Conservation (phyloP, 805 yeast genomes). For the Candida hungchunana region DNA sequence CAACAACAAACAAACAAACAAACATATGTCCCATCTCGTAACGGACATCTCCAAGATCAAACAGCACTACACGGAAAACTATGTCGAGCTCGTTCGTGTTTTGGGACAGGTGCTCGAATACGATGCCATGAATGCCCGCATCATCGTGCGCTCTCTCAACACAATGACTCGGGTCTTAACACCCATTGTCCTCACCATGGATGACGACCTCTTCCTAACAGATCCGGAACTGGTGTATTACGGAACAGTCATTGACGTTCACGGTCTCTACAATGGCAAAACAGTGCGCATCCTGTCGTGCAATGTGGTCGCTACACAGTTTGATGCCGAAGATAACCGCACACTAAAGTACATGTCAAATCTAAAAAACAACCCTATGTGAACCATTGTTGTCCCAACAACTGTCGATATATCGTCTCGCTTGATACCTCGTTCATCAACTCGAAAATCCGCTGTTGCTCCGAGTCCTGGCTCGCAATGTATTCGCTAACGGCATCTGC, state of each 20-base stretch:
- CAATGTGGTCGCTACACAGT: slow-evolving; percentile 8
- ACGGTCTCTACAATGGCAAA: slow-evolving; percentile 18
- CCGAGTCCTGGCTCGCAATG: slow-evolving; percentile 27
- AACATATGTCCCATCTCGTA: slow-evolving; percentile 15
- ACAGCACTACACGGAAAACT: slow-evolving; percentile 10
- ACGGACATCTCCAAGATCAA: slow-evolving; percentile 9
- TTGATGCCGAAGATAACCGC: slow-evolving; percentile 2
- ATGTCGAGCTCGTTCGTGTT: slow-evolving; percentile 18
- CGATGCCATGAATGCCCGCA: slow-evolving; percentile 13
- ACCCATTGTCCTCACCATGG: slow-evolving; percentile 12
- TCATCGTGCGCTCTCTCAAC: slow-evolving; percentile 15
- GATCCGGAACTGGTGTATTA: slow-evolving; percentile 18
- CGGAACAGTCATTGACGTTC: slow-evolving; percentile 20
- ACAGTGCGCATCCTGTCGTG: slow-evolving; percentile 8
- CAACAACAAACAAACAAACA: slow-evolving; percentile 1
- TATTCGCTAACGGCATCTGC: slow-evolving; percentile 1
- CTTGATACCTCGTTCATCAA: slow-evolving; percentile 53
- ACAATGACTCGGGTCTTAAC: slow-evolving; percentile 7
- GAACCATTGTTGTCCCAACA: slow-evolving; percentile 35
- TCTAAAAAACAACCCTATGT: slow-evolving; percentile 10
- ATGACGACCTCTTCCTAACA: slow-evolving; percentile 9
- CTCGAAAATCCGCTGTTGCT: slow-evolving; percentile 55
- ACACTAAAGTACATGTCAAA: slow-evolving; percentile 9
- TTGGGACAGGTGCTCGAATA: slow-evolving; percentile 21
- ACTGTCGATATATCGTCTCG: slow-evolving; percentile 68